These are phyloP conservation scores for Trichophyton benhamiae DNA, from an alignment of 2,329 filamentous ascomycete species.

Conservation along the genomic window DNA sequence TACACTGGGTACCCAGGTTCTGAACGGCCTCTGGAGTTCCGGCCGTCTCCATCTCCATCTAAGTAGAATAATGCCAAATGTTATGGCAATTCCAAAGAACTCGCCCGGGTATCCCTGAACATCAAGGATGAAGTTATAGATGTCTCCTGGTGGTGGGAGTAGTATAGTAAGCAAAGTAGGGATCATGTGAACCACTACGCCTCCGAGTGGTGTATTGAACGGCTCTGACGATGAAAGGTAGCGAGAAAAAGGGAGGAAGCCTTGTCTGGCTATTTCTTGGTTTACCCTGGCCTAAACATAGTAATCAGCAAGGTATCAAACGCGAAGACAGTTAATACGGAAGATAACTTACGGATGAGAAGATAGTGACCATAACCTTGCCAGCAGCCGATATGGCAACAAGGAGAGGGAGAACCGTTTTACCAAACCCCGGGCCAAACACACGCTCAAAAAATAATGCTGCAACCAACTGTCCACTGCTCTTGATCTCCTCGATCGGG, in stretches of 20 bases:
- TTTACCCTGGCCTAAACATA: conserved; percentile 51
- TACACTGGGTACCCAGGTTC: conserved; percentile 50
- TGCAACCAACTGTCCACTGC: conserved; percentile 55
- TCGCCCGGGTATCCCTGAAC: conserved; percentile 58
- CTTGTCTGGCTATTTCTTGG: conserved; percentile 60
- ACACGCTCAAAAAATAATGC: conserved; percentile 54
- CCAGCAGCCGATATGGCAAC: conserved; percentile 57
- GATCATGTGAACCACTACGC: conserved; percentile 56
- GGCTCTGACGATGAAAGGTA: conserved; percentile 53
- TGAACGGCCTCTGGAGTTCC: conserved; percentile 51
- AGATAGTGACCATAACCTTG: conserved; percentile 62
- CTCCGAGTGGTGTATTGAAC: conserved; percentile 55
- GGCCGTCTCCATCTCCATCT: conserved; percentile 46
- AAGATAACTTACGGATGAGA: conserved; percentile 44
- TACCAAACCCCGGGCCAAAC: conserved; percentile 49
- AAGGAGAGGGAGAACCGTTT: conserved; percentile 47
- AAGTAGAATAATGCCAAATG: conserved; percentile 48
- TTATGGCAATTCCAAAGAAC: conserved; percentile 46
- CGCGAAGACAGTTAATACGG: too few relatives aligned
- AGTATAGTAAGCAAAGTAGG: conserved; percentile 55
- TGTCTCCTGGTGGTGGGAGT: conserved; percentile 51
- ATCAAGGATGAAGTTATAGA: conserved; percentile 62
- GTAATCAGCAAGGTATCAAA: conserved; percentile 5
- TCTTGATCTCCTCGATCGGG: conserved; percentile 53
- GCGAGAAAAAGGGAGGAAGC: conserved; percentile 53